Evolutionary conservation across 208 protist genomes (phyloP), one percentile per base, ranked within the genome.

Genomic region (Entamoeba invadens): DNA sequence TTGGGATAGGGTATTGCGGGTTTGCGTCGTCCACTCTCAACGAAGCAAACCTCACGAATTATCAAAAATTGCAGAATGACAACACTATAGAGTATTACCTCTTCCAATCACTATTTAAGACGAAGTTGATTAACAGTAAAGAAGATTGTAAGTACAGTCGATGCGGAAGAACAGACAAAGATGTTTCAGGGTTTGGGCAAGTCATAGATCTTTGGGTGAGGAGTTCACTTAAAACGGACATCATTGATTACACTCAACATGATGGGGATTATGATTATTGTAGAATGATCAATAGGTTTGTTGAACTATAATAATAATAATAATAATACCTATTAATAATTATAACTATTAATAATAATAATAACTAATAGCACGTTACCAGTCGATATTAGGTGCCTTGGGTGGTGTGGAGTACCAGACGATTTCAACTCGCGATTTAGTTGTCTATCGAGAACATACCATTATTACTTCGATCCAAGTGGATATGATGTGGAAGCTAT

Each of bases 111-210:
- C 44, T 93, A 42, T 35, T 93, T 50, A 46, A 46, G 1, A 93
- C 93, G 14, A 25, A 45, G 35, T n/a, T 93, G 18, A 93, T 93
- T 35, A 42, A 45, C n/a, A 46, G 57, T 46, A 46, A 4, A 35
- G 14, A 45, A 35, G 93, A 46, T 50, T 35, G 38, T 21, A 10
- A 51, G 35, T 93, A 35, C 16, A 57, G 3, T 6, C 12, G 93
- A 46, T 93, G 93, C 57, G 93, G 93, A 47, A 46, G 93, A 46
- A 94, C 93, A 42, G 93, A 94, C 31, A 93, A 92, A 72, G 45
- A 21, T 44, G 93, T 94, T 68, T 77, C 46, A 14, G 93, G n/a
- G 21, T 94, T 94, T 94, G 93, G 42, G 18, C 93, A 94, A 87
- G 93, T 94, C 42, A 46, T 94, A 45, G n/a, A 50, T 91, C 35